Evolutionary conservation across 176 grass and related monocot genomes (phyloP).

Genomic region (Panicum miliaceum): DNA sequence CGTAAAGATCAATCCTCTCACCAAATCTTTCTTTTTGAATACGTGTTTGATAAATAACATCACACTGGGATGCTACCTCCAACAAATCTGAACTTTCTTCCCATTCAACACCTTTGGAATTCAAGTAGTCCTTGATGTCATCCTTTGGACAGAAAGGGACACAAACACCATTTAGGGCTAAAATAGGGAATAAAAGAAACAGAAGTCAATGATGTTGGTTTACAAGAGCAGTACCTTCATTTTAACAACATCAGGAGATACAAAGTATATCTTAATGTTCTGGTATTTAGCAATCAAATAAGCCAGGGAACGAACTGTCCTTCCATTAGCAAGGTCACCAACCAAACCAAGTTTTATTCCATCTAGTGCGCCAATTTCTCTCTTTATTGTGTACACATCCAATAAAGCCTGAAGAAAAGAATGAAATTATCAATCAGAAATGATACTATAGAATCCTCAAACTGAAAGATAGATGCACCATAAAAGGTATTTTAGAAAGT

Average conservation of each 20-base stretch:
- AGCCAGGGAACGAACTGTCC: slow-evolving; percentile 84
- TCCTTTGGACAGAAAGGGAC: slow-evolving; percentile 55
- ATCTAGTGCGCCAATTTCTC: slow-evolving; percentile 85
- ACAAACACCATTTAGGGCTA: neutral
- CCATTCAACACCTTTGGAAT: slow-evolving; percentile 76
- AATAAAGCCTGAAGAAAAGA: slow-evolving; percentile 68
- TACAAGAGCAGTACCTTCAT: slow-evolving; percentile 76
- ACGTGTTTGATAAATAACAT: slow-evolving; percentile 92
- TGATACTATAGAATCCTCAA: neutral
- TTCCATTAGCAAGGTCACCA: slow-evolving; percentile 90
- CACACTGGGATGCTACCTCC: slow-evolving; percentile 80
- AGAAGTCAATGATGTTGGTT: neutral
- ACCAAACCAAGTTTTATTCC: slow-evolving; percentile 91
- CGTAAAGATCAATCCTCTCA: slow-evolving; percentile 87
- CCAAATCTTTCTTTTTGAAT: slow-evolving; percentile 96
- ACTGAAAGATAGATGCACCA: neutral
- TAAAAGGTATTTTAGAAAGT: slow-evolving; percentile 4
- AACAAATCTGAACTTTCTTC: slow-evolving; percentile 91
- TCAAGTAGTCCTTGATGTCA: slow-evolving; percentile 92
- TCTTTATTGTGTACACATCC: slow-evolving; percentile 96
- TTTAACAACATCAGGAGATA: slow-evolving; percentile 85
- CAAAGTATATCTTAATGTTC: slow-evolving; percentile 88
- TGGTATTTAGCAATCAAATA: slow-evolving; percentile 84
- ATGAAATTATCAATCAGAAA: slow-evolving; percentile 33
- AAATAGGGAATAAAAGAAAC: slow-evolving; percentile 16